phyloP scores from a whole-genome alignment of 805 yeast species.

The Ogataea ramenticola region DNA sequence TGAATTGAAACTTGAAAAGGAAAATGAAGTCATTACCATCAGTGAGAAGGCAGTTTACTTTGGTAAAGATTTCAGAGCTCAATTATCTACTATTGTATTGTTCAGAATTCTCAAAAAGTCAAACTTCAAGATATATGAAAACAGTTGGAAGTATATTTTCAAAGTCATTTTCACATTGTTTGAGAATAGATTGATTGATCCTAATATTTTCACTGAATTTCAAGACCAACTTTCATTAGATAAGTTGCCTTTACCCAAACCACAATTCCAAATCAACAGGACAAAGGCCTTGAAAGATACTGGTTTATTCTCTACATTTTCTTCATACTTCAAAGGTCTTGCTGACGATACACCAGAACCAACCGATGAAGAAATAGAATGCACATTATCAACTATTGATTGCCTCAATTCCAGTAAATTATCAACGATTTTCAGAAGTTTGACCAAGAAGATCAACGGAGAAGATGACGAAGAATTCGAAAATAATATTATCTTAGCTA shows the following conservation, averaged over 20 bases:
- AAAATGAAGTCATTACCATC: conserved; percentile 58
- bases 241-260: conserved; percentile 52
- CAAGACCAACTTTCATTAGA: conserved; percentile 50
- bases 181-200: conserved; percentile 65
- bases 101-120: conserved; percentile 68
- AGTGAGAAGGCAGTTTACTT: conserved; percentile 76
- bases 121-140: conserved; percentile 36
- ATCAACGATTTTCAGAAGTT: conserved; percentile 44
- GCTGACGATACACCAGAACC: conserved; percentile 89
- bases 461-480: conserved; percentile 3
- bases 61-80: conserved; percentile 90
- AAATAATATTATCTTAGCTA: conserved; percentile 26
- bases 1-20: conserved; percentile 42
- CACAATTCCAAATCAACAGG: conserved; percentile 59
- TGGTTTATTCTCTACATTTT: conserved; percentile 83
- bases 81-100: conserved; percentile 77
- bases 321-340: conserved; percentile 84
- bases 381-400: conserved; percentile 74
- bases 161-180: conserved; percentile 57
- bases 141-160: conserved; percentile 51
- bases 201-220: conserved; percentile 57
- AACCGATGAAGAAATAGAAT: conserved; percentile 84
- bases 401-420: conserved; percentile 71
- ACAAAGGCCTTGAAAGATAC: conserved; percentile 59
- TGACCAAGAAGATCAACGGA: conserved; percentile 28